Evolutionary conservation across 768 basidiomycete genomes (phyloP).

Genomic region (Tricholoma saponaceum): DNA sequence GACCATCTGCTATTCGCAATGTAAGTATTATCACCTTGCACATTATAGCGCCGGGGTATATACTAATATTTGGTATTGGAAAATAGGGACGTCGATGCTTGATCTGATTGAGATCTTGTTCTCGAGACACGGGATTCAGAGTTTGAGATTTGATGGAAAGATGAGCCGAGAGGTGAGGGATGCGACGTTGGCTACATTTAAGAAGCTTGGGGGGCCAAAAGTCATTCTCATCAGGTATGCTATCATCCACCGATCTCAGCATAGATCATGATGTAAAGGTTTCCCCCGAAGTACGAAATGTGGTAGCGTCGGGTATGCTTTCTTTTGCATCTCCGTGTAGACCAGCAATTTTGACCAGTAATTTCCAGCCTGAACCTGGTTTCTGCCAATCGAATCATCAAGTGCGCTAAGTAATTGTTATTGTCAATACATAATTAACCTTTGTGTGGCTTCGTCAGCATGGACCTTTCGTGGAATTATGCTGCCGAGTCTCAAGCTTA

Average conservation of each 20-base stretch:
- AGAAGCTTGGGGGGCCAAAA: conserved; percentile 49
- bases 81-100: conserved; percentile 70
- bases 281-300: conserved; percentile 46
- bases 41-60: neutral
- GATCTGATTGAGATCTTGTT: conserved; percentile 61
- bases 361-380: conserved; percentile 50
- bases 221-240: conserved; percentile 63
- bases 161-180: conserved; percentile 57
- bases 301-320: conserved; percentile 57
- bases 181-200: conserved; percentile 47
- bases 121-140: conserved; percentile 53
- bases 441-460: conserved; percentile 29
- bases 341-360: neutral
- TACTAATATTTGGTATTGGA: neutral
- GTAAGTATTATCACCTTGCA: conserved; percentile 28
- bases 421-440: neutral
- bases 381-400: conserved; percentile 64
- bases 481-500: conserved; percentile 69
- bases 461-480: conserved; percentile 75
- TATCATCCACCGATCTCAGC: neutral
- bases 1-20: conserved; percentile 69
- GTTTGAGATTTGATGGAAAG: conserved; percentile 62
- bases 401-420: conserved; percentile 34
- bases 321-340: neutral
- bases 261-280: neutral